These are phyloP conservation scores for Talaromyces liani DNA, from an alignment of 495 filamentous ascomycete species.

Conservation along the genomic window DNA sequence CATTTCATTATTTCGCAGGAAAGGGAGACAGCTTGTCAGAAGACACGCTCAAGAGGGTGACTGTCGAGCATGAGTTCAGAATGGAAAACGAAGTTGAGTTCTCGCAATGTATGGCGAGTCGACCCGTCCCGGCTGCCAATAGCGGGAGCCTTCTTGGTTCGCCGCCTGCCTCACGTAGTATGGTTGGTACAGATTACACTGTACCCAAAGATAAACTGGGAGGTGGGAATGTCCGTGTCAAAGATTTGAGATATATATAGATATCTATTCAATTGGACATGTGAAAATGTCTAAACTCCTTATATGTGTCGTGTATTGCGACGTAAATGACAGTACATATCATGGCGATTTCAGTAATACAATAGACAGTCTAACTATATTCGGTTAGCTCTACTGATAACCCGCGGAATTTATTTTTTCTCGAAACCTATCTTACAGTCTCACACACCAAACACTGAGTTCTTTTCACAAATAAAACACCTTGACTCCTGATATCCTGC, in stretches of 20 bases:
- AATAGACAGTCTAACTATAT: neutral
- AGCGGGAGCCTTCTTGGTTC: neutral
- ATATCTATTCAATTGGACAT: neutral
- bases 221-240: neutral
- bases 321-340: neutral
- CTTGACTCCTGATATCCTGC: neutral
- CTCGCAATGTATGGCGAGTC: neutral
- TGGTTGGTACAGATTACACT: neutral
- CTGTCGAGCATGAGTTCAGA: neutral
- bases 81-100: neutral
- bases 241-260: neutral
- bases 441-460: neutral
- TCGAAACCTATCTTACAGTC: neutral
- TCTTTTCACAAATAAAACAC: neutral
- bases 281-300: neutral
- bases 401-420: neutral
- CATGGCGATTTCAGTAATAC: neutral
- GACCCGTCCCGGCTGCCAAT: neutral
- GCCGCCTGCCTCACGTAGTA: neutral
- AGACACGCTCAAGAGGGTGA: neutral
- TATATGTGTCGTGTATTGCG: neutral
- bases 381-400: neutral
- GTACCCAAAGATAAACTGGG: neutral
- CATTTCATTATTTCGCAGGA: constrained; percentile 8
- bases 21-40: constrained; percentile 8